Evolutionary conservation across 192 early-diverging fungal species (phyloP).

Genomic region (Podila clonocystis): DNA sequence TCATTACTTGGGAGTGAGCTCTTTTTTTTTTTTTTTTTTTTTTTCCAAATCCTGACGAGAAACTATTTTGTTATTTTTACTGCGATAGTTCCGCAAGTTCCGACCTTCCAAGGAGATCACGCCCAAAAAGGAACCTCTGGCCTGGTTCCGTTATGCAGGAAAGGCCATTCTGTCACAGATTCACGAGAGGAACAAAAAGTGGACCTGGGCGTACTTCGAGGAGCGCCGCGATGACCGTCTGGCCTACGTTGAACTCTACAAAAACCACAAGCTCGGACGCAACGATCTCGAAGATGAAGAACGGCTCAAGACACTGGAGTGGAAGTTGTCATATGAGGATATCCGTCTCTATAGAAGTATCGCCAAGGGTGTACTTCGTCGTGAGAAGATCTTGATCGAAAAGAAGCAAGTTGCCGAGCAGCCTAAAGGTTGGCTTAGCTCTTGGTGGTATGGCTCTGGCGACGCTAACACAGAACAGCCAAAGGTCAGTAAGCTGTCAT

Average conservation of each 20-base stretch:
- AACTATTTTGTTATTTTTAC: background rate
- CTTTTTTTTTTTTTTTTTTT: too few relatives aligned
- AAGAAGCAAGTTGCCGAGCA: slow-evolving; percentile 49
- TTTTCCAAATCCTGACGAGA: background rate
- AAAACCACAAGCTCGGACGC: slow-evolving; percentile 61
- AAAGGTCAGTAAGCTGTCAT: background rate
- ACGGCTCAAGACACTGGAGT: slow-evolving; percentile 75
- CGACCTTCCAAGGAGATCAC: slow-evolving; percentile 84
- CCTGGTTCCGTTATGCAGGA: slow-evolving; percentile 85
- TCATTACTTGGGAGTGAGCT: too few relatives aligned
- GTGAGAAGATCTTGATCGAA: slow-evolving; percentile 74
- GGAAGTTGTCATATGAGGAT: slow-evolving; percentile 87
- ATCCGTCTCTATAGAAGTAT: slow-evolving; percentile 86
- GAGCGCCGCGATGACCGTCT: slow-evolving; percentile 85
- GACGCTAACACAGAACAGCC: background rate
- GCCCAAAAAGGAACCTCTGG: slow-evolving; percentile 83
- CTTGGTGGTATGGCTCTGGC: slow-evolving; percentile 50
- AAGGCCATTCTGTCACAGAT: slow-evolving; percentile 87
- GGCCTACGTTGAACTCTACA: slow-evolving; percentile 82
- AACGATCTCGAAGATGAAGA: slow-evolving; percentile 59
- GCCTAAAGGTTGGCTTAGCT: slow-evolving; percentile 63
- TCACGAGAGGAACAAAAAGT: slow-evolving; percentile 82
- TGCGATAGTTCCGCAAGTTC: slow-evolving; percentile 79
- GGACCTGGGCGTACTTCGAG: slow-evolving; percentile 86
- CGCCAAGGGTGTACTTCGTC: slow-evolving; percentile 75